Evolutionary conservation across 192 early-diverging fungal genomes (phyloP), one percentile per base, ranked within the genome.

Genomic region (Lobosporangium transversale): DNA sequence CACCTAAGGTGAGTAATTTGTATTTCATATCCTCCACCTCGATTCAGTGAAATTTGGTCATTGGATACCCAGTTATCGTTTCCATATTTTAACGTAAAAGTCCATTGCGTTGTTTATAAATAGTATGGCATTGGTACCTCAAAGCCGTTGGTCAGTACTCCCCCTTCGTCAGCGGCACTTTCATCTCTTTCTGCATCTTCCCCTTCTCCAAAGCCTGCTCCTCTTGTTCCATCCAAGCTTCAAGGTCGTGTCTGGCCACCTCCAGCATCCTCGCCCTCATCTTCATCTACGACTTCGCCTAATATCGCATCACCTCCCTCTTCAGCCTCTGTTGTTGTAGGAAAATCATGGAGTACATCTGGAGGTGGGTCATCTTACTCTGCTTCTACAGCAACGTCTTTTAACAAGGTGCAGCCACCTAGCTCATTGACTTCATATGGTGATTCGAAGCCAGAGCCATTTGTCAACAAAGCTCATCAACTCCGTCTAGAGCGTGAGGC

Each of bases 1-100:
- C 74, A 29, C 80, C 80, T 30, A 62, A 73, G 58, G 80, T 81
- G 70, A 20, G n/a, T n/a, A n/a, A n/a, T n/a, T n/a, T n/a, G n/a
- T n/a, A n/a, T n/a, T n/a, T n/a, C n/a, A n/a, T n/a, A n/a, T n/a
- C n/a, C n/a, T n/a, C n/a, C n/a, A n/a, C n/a, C n/a, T n/a, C n/a
- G n/a, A n/a, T n/a, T n/a, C n/a, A n/a, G n/a, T n/a, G n/a, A n/a
- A n/a, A n/a, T n/a, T n/a, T n/a, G n/a, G n/a, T n/a, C n/a, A n/a
- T n/a, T n/a, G n/a, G n/a, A n/a, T n/a, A n/a, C n/a, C n/a, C n/a
- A n/a, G n/a, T n/a, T n/a, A n/a, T n/a, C n/a, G n/a, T n/a, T n/a
- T n/a, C n/a, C n/a, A n/a, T n/a, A n/a, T n/a, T n/a, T n/a, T n/a
- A n/a, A n/a, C n/a, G n/a, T n/a, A n/a, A n/a, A n/a, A n/a, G n/a